Evolutionary conservation across 495 filamentous ascomycete genomes (phyloP), one percentile per base, ranked within the genome.

Genomic region (Penicillium cataractarum): DNA sequence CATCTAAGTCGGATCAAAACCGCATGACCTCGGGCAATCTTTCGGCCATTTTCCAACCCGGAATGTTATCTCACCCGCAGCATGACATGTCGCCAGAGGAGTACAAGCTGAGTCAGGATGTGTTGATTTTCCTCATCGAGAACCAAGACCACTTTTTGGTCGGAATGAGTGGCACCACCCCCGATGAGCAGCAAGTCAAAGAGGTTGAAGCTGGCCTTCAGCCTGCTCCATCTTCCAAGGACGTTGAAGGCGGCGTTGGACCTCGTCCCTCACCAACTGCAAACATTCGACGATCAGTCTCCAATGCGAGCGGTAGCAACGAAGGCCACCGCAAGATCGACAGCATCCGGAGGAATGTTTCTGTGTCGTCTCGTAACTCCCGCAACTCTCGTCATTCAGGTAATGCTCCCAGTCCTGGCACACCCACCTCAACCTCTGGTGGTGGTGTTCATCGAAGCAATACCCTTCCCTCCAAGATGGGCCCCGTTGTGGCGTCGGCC

Each of bases 21-120:
- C 87, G 93, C 48, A 99, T 99, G 95, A 96, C 87, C 15, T 92
- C 95, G 33, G 87, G 87, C 64, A 99, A 99, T 71, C 77, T 99
- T 13, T 90, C 95, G n/a, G 94, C 95, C 39, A 97, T 99, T 66
- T 99, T 99, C 76, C 96, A 98, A 72, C 95, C 95, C 4, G 95
- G 95, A 49, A 88, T 99, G 76, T 84, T 99, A 22, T 96, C 93
- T 12, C 95, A 98, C 74, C 95, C 95, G 4, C 80, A 84, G 33
- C 95, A 99, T 74, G 93, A 97, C 65, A 97, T 99, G 93, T 86
- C 90, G 8, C 95, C 95, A 7, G 83, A 89, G 21, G 93, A 97
- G 65, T 99, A 99, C 70, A 89, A 92, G 37, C 78, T 98, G 24
- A 98, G 95, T 65, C 95, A 99, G 77, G 92, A 96, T 69, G 95